Evolutionary conservation across 2,329 filamentous ascomycete species (phyloP).

Genomic region (Epichloe hybrida): DNA sequence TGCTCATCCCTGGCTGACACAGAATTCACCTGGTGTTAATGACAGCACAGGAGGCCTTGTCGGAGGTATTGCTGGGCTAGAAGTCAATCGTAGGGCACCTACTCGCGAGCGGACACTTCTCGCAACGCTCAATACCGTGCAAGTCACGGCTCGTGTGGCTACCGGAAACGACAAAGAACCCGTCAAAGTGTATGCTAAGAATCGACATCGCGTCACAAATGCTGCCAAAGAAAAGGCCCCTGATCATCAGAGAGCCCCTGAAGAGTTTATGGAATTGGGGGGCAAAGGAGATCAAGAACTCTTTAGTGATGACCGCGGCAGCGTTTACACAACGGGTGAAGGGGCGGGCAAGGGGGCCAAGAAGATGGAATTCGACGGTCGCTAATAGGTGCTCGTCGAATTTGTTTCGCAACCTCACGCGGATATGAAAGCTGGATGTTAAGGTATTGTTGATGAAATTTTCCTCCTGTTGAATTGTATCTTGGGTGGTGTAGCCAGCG

Average conservation of each 20-base stretch:
- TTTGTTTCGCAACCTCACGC: background rate
- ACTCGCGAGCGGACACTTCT: slow-evolving; percentile 75
- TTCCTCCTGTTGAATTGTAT: background rate
- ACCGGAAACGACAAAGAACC: slow-evolving; percentile 41
- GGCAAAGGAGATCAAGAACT: slow-evolving; percentile 73
- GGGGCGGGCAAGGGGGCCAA: slow-evolving; percentile 16
- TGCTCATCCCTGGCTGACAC: slow-evolving; percentile 77
- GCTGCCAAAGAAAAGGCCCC: slow-evolving; percentile 49
- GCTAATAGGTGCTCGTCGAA: background rate
- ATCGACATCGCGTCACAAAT: slow-evolving; percentile 30
- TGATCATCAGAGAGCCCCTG: slow-evolving; percentile 49
- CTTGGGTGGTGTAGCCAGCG: background rate
- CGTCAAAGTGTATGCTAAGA: slow-evolving; percentile 66
- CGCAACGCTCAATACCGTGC: slow-evolving; percentile 64
- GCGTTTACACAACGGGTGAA: slow-evolving; percentile 31
- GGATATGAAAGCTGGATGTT: background rate
- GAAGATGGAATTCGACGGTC: slow-evolving; percentile 14
- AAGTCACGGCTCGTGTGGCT: slow-evolving; percentile 38
- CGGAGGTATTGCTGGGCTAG: slow-evolving; percentile 67
- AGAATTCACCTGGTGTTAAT: slow-evolving; percentile 44
- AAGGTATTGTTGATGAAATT: background rate
- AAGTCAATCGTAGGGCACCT: slow-evolving; percentile 71
- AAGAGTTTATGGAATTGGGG: slow-evolving; percentile 74
- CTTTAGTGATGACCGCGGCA: slow-evolving; percentile 49
- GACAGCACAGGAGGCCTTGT: slow-evolving; percentile 91